phyloP scores from a whole-genome alignment of 2,329 filamentous ascomycete genomes.

The Fusarium acutatum region DNA sequence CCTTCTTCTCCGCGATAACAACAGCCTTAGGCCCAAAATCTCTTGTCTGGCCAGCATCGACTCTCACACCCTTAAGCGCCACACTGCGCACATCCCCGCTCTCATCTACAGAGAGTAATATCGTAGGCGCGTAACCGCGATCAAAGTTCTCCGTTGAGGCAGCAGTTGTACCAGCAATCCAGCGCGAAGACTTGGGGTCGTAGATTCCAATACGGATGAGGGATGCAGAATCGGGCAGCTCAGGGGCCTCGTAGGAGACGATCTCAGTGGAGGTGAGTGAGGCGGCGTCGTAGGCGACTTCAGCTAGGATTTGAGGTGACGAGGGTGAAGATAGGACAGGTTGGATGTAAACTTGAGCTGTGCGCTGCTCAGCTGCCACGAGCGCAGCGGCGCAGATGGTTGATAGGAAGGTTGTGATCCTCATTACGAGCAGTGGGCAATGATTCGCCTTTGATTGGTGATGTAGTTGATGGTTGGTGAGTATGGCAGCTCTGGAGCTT shows the following conservation, averaged over 20 bases:
- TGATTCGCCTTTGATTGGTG: neutral
- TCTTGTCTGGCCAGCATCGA: conserved; percentile 71
- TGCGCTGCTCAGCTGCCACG: conserved; percentile 52
- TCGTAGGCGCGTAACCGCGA: conserved; percentile 67
- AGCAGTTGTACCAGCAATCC: conserved; percentile 65
- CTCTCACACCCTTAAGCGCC: conserved; percentile 62
- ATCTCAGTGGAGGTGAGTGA: conserved; percentile 56
- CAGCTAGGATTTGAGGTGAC: conserved; percentile 58
- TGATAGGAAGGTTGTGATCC: conserved; percentile 50
- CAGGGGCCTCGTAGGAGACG: conserved; percentile 64
- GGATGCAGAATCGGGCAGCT: conserved; percentile 54
- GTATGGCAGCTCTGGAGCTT: conserved; percentile 11
- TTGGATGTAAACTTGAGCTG: conserved; percentile 64
- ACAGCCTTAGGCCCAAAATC: conserved; percentile 70
- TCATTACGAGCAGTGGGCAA: conserved; percentile 48
- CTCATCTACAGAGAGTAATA: conserved; percentile 61
- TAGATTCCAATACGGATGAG: conserved; percentile 68
- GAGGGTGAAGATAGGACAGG: conserved; percentile 51
- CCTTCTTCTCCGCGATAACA: conserved; percentile 57
- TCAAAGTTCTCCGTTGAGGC: conserved; percentile 65
- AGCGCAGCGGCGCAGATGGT: conserved; percentile 54
- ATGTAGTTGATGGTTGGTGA: conserved; percentile 1
- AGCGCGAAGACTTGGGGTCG: conserved; percentile 55
- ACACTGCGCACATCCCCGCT: conserved; percentile 59
- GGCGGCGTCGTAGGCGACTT: conserved; percentile 63